Conservation (phyloP, 495 filamentous ascomycete genomes). For the Tuber aestivum region DNA sequence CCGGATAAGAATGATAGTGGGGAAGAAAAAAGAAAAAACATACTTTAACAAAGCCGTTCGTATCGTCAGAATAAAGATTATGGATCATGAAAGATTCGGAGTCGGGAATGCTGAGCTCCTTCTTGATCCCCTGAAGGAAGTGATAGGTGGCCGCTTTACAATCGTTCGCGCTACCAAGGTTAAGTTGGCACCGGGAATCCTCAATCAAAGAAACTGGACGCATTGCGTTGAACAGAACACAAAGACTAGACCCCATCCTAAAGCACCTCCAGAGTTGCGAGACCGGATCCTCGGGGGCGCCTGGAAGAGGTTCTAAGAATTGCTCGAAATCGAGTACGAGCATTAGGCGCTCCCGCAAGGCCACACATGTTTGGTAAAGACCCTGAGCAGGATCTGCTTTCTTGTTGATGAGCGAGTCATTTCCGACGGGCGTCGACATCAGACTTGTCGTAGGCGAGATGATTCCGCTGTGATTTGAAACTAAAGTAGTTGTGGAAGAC, state of each 20-base stretch:
- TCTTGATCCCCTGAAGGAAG: conserved; percentile 62
- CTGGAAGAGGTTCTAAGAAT: conserved; percentile 59
- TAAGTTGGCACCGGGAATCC: conserved; percentile 49
- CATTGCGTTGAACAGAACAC: conserved; percentile 82
- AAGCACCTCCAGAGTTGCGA: conserved; percentile 85
- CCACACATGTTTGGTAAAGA: conserved; percentile 89
- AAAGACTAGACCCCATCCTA: conserved; percentile 72
- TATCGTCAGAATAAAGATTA: conserved; percentile 88
- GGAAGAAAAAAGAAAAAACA: conserved; percentile 33
- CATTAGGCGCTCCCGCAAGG: conserved; percentile 68
- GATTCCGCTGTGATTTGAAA: conserved; percentile 10
- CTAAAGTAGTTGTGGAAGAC: conserved; percentile 28
- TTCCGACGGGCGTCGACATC: conserved; percentile 37
- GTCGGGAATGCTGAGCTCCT: conserved; percentile 66
- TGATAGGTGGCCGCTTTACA: conserved; percentile 61
- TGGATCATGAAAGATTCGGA: conserved; percentile 85
- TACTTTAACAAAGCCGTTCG: conserved; percentile 94
- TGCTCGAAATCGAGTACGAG: conserved; percentile 76
- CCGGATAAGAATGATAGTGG: conserved; percentile 1
- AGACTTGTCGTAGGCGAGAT: conserved; percentile 36
- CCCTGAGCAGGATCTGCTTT: conserved; percentile 79
- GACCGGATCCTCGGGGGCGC: conserved; percentile 66
- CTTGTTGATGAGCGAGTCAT: conserved; percentile 74
- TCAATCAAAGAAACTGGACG: conserved; percentile 59
- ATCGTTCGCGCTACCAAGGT: conserved; percentile 39